phyloP scores from a whole-genome alignment of 495 filamentous ascomycete genomes.

The Rostrohypoxylon terebratum region DNA sequence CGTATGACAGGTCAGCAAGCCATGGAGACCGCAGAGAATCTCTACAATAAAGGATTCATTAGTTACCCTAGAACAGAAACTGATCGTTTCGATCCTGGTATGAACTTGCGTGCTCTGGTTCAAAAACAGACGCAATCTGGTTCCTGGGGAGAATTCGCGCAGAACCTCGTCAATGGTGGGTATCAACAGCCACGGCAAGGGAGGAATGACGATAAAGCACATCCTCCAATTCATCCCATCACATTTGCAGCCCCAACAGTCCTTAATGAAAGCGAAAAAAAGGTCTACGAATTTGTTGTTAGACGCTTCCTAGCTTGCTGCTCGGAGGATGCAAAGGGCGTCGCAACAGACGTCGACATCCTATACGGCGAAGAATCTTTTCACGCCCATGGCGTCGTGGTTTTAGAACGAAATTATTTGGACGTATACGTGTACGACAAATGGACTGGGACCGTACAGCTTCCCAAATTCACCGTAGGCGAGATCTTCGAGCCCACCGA shows the following conservation, averaged over 20 bases:
- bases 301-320: constrained; percentile 96
- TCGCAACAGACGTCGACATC: constrained; percentile 85
- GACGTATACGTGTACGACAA: constrained; percentile 97
- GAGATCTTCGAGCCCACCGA: constrained; percentile 91
- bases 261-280: constrained; percentile 74
- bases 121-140: constrained; percentile 83
- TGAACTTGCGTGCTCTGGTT: constrained; percentile 83
- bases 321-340: constrained; percentile 90
- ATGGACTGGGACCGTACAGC: constrained; percentile 87
- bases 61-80: constrained; percentile 98
- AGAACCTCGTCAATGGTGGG: constrained; percentile 77
- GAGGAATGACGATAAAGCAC: constrained; percentile 91
- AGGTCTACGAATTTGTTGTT: constrained; percentile 93
- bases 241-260: constrained; percentile 74
- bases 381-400: constrained; percentile 81
- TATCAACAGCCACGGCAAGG: constrained; percentile 87
- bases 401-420: constrained; percentile 89
- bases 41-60: constrained; percentile 96
- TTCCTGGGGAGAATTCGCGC: constrained; percentile 86
- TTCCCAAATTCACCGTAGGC: constrained; percentile 80
- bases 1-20: constrained; percentile 86
- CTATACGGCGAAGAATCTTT: constrained; percentile 87
- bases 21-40: constrained; percentile 88
- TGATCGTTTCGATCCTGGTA: constrained; percentile 91
- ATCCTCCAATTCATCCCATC: constrained; percentile 96